Evolutionary conservation across 345 rosid species (phyloP).

Genomic region (Arabidopsis suecica): DNA sequence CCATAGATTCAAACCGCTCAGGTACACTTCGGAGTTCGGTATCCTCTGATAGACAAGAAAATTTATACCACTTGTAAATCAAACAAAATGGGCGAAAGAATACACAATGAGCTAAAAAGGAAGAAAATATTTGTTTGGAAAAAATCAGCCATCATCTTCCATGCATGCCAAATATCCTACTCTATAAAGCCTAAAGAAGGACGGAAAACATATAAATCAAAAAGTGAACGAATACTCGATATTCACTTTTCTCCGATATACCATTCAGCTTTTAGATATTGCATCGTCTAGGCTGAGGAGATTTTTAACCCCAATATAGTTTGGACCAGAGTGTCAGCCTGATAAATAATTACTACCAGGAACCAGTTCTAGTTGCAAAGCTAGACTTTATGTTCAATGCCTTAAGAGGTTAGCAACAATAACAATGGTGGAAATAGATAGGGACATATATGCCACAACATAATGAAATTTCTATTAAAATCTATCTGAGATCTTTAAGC

Average conservation of each 20-base stretch:
- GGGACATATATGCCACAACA: background rate
- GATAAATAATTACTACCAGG: conserved; percentile 9
- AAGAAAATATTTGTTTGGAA: background rate
- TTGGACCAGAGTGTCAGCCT: conserved; percentile 12
- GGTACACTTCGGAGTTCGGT: conserved; percentile 89
- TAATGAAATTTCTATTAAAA: background rate
- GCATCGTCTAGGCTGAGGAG: background rate
- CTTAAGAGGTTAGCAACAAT: background rate
- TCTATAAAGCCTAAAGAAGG: background rate
- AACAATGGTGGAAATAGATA: background rate
- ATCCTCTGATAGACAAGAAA: conserved; percentile 63
- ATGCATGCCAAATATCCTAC: background rate
- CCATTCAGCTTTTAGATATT: background rate
- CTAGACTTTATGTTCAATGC: conserved; percentile 1
- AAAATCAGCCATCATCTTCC: background rate
- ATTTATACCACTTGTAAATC: background rate
- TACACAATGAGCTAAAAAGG: background rate
- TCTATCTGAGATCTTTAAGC: background rate
- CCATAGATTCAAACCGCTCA: conserved; percentile 83
- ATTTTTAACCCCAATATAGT: background rate
- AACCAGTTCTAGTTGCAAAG: background rate
- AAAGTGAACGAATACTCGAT: background rate
- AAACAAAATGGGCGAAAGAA: background rate
- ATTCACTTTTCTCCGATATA: conserved; percentile 4
- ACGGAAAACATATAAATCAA: background rate